These are phyloP conservation scores for Pseudoscleropodium purum DNA, from an alignment of 225 moss, liverwort and hornwort species.

Conservation along the genomic window DNA sequence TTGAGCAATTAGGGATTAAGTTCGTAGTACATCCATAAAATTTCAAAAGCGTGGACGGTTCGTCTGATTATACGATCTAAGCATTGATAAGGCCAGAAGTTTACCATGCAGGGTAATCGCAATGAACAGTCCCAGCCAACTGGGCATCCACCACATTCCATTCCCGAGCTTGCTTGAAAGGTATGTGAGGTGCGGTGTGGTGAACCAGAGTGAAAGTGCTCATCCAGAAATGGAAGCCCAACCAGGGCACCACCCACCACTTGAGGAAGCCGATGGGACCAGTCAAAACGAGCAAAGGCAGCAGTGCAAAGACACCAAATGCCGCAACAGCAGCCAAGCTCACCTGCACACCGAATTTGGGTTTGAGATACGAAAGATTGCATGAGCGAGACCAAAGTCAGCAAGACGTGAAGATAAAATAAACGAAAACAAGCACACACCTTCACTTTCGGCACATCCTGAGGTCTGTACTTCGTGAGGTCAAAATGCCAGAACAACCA, in stretches of 20 bases:
- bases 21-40: not conserved
- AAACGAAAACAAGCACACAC: not conserved
- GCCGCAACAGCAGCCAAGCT: slow-evolving; percentile 71
- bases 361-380: not conserved
- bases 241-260: slow-evolving; percentile 88
- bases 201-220: slow-evolving; percentile 94
- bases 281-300: slow-evolving; percentile 54
- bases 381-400: not conserved
- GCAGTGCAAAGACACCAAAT: slow-evolving; percentile 49
- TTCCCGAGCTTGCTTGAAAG: slow-evolving; percentile 74
- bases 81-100: not conserved
- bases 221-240: slow-evolving; percentile 98
- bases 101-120: slow-evolving; percentile 79
- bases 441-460: slow-evolving; percentile 69
- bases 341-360: slow-evolving; percentile 22
- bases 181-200: slow-evolving; percentile 91
- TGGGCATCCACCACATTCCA: slow-evolving; percentile 77
- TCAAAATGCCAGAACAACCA: slow-evolving; percentile 94
- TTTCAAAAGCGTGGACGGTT: not conserved
- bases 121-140: slow-evolving; percentile 77
- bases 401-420: not conserved
- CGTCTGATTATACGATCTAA: not conserved
- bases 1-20: not conserved
- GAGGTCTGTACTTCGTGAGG: slow-evolving; percentile 62
- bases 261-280: slow-evolving; percentile 77